phyloP scores from a whole-genome alignment of 352 stramenopile genomes.

The Globisporangium emineosum region DNA sequence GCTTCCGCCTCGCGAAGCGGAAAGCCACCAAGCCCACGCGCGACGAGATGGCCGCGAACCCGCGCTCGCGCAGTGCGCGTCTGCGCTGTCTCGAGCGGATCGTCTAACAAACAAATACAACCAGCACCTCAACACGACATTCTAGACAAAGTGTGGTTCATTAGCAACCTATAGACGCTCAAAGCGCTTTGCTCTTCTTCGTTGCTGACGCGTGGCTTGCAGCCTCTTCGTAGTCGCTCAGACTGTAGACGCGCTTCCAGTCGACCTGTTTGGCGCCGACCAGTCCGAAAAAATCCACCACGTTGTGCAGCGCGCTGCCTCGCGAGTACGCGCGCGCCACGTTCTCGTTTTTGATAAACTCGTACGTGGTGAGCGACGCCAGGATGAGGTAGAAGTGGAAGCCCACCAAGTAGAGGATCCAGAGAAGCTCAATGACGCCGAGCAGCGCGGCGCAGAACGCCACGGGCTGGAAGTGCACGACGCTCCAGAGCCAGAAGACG shows the following conservation, averaged over 20 bases:
- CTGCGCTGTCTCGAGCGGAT: conserved; percentile 72
- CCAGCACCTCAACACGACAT: neutral
- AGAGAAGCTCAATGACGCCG: conserved; percentile 51
- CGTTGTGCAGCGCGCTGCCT: conserved; percentile 45
- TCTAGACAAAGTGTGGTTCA: neutral
- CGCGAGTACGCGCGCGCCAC: conserved; percentile 51
- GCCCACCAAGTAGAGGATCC: conserved; percentile 72
- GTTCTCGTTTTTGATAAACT: conserved; percentile 73
- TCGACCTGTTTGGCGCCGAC: conserved; percentile 33
- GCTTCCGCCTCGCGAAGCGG: conserved; percentile 57
- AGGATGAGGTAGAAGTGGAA: conserved; percentile 67
- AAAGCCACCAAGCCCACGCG: conserved; percentile 66
- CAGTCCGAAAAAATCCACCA: conserved; percentile 60
- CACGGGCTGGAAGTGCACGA: conserved; percentile 60
- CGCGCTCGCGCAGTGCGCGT: conserved; percentile 63
- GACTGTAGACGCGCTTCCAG: conserved; percentile 51
- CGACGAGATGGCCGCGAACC: conserved; percentile 64
- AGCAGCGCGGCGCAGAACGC: conserved; percentile 53
- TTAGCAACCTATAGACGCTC: neutral
- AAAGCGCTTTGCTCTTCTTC: conserved; percentile 27
- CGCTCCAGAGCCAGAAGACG: conserved; percentile 37
- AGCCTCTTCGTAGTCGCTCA: conserved; percentile 43
- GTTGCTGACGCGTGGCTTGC: neutral
- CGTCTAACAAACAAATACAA: neutral
- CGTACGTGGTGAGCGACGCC: conserved; percentile 69